phyloP scores from a whole-genome alignment of 2,329 filamentous ascomycete genomes.

The Trichoderma gracile region DNA sequence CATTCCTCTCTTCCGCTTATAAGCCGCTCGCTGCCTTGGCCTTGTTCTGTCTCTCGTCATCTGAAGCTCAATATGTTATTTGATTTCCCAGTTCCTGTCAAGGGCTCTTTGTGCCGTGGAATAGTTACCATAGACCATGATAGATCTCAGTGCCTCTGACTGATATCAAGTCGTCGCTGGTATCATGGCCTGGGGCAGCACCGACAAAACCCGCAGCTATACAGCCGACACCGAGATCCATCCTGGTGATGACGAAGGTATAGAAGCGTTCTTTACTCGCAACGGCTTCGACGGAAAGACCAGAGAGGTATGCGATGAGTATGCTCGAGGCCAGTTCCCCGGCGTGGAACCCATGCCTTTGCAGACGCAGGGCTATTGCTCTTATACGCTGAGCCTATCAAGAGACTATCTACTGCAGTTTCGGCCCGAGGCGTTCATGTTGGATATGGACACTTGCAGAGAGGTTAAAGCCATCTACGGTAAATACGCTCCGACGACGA shows the following conservation, averaged over 20 bases:
- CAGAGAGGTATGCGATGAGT: slow-evolving; percentile 33
- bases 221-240: neutral
- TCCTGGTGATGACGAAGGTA: neutral
- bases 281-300: slow-evolving; percentile 30
- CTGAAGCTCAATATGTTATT: neutral
- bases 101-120: neutral
- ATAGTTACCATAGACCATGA: neutral
- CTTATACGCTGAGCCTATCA: slow-evolving; percentile 49
- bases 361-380: slow-evolving; percentile 53
- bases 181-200: slow-evolving; percentile 2
- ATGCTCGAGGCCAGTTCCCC: slow-evolving; percentile 39
- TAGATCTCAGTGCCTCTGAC: neutral
- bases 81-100: neutral
- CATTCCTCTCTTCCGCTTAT: neutral
- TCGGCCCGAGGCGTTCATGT: slow-evolving; percentile 45
- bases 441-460: slow-evolving; percentile 43
- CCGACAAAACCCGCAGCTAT: neutral
- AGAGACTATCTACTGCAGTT: slow-evolving; percentile 49
- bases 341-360: slow-evolving; percentile 36
- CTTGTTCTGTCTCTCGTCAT: neutral
- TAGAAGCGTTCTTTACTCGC: slow-evolving; percentile 30
- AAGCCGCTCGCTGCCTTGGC: neutral
- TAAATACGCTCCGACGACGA: slow-evolving; percentile 45
- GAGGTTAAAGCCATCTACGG: slow-evolving; percentile 46
- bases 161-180: neutral